phyloP scores from a whole-genome alignment of 371 early-diverging fungal species.

The Syncephalastrum sp. region DNA sequence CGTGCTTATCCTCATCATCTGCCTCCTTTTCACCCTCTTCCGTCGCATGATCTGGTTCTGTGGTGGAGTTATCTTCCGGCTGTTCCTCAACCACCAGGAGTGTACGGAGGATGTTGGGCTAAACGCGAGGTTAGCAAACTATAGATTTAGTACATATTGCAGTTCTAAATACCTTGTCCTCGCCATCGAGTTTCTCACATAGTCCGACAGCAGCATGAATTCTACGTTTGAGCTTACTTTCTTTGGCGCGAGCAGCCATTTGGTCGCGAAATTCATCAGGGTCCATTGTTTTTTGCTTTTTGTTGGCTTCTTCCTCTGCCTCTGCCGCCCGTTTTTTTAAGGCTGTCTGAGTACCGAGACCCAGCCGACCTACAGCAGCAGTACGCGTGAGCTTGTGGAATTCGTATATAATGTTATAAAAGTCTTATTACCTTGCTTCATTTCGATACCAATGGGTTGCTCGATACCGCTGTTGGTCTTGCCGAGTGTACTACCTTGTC shows the following conservation, averaged over 20 bases:
- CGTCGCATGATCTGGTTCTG: slow-evolving; percentile 8
- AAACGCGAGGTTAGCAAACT: not conserved
- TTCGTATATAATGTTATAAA: not conserved
- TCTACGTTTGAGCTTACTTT: slow-evolving; percentile 23
- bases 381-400: not conserved
- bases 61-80: slow-evolving; percentile 9
- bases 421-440: slow-evolving; percentile 31
- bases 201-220: slow-evolving; percentile 36
- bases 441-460: slow-evolving; percentile 48
- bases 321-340: slow-evolving; percentile 43
- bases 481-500: slow-evolving; percentile 47
- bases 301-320: slow-evolving; percentile 24
- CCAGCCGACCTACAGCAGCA: slow-evolving; percentile 17
- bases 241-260: slow-evolving; percentile 34
- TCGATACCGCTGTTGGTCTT: slow-evolving; percentile 28
- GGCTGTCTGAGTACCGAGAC: slow-evolving; percentile 47
- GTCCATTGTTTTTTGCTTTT: slow-evolving; percentile 29
- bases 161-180: not conserved
- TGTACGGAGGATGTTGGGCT: slow-evolving; percentile 15
- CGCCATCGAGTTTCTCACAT: slow-evolving; percentile 39
- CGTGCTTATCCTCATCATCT: slow-evolving; percentile 14
- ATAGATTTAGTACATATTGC: not conserved
- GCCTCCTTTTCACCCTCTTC: slow-evolving; percentile 8
- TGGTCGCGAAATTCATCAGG: slow-evolving; percentile 33
- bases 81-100: slow-evolving; percentile 12